Conservation (phyloP, 2,329 filamentous ascomycete species). For the Phoma herbarum region DNA sequence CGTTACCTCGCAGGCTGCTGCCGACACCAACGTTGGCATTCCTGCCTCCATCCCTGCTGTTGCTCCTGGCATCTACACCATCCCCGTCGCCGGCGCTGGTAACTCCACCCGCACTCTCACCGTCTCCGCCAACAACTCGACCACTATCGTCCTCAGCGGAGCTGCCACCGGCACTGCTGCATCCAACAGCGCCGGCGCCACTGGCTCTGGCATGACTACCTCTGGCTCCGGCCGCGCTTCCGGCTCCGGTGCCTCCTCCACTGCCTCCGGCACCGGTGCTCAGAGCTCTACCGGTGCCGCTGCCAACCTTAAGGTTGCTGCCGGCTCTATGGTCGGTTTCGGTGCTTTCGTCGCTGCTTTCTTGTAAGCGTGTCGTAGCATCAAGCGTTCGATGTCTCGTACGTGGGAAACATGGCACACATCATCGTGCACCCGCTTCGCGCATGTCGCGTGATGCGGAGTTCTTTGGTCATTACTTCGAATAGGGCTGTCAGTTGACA, state of each 20-base stretch:
- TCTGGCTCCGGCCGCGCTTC: constrained; percentile 25
- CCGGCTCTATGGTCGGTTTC: constrained; percentile 45
- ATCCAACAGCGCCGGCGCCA: constrained; percentile 18
- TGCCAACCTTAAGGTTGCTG: constrained; percentile 42
- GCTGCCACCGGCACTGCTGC: constrained; percentile 19
- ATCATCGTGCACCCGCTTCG: constrained; percentile 30
- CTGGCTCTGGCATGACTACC: constrained; percentile 21
- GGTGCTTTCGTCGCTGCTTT: constrained; percentile 50
- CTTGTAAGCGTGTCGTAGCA: constrained; percentile 40
- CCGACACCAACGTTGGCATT: constrained; percentile 32
- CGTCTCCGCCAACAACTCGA: constrained; percentile 49
- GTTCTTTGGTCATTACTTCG: constrained; percentile 15
- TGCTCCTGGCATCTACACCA: constrained; percentile 47
- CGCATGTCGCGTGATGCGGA: constrained; percentile 9
- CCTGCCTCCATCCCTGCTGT: constrained; percentile 49
- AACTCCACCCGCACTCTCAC: constrained; percentile 43
- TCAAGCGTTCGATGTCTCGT: constrained; percentile 22
- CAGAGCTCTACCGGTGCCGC: constrained; percentile 35
- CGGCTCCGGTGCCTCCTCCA: constrained; percentile 23
- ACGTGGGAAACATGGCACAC: constrained; percentile 22
- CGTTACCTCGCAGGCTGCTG: constrained; percentile 33
- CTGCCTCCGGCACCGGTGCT: constrained; percentile 26
- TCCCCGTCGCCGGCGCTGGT: constrained; percentile 37
- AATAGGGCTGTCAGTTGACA: constrained; percentile 22
- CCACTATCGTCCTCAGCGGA: constrained; percentile 36